A percentile compares a stretch with the other conserved stretches of the same genome.
phyloP scores from a whole-genome alignment of 2,329 filamentous ascomycete genomes.

The Tolypocladium endophyticum region DNA sequence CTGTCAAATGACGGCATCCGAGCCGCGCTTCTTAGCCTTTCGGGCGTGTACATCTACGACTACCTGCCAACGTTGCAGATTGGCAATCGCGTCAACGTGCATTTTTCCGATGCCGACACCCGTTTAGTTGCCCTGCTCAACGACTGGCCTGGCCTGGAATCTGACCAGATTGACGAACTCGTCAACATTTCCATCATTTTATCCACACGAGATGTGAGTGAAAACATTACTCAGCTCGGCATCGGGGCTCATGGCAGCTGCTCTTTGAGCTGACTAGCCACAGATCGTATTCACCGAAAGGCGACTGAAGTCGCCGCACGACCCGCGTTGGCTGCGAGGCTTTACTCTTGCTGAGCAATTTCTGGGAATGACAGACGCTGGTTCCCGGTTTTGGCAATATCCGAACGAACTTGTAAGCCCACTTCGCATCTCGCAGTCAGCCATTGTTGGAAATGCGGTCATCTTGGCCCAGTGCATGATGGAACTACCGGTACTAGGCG shows the following conservation, averaged over 20 bases:
- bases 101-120: conserved; percentile 18
- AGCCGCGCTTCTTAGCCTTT: conserved; percentile 27
- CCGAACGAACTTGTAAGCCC: conserved; percentile 21
- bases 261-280: not conserved
- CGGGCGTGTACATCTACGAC: conserved; percentile 30
- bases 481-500: conserved; percentile 14
- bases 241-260: not conserved
- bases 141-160: conserved; percentile 10
- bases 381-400: conserved; percentile 23
- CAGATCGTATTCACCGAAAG: conserved; percentile 27
- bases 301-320: conserved; percentile 18
- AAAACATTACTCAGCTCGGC: too few relatives aligned
- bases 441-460: conserved; percentile 27
- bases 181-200: conserved; percentile 26
- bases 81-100: conserved; percentile 19
- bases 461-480: conserved; percentile 30
- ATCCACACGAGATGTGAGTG: conserved; percentile 28
- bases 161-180: conserved; percentile 18
- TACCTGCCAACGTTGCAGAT: conserved; percentile 22
- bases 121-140: conserved; percentile 19
- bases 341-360: conserved; percentile 24
- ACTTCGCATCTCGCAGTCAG: conserved; percentile 25
- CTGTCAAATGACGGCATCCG: conserved; percentile 21
- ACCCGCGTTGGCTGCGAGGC: conserved; percentile 26
- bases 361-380: conserved; percentile 23